Evolutionary conservation across 495 filamentous ascomycete genomes (phyloP).

Genomic region (Hypoxylon cercidicola): DNA sequence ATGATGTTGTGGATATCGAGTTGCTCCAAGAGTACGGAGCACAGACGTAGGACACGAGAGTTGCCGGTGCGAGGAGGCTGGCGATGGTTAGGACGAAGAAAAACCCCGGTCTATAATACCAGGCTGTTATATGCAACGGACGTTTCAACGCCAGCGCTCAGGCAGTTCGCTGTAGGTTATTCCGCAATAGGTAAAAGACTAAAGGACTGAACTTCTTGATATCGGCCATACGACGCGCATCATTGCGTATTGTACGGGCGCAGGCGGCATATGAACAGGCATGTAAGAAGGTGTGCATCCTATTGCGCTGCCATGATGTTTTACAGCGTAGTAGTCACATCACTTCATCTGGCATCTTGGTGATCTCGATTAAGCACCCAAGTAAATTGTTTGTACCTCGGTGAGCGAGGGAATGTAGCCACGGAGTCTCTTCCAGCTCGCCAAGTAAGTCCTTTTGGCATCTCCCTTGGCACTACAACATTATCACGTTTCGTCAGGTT

Average conservation of each 20-base stretch:
- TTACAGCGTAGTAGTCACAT: constrained; percentile 40
- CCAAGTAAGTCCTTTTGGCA: constrained; percentile 12
- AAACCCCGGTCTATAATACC: constrained; percentile 26
- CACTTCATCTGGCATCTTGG: constrained; percentile 39
- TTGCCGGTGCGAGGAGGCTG: constrained; percentile 8
- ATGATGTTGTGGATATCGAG: constrained; percentile 16
- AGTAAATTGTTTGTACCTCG: constrained; percentile 8
- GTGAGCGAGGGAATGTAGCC: constrained; percentile 7
- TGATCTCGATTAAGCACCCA: constrained; percentile 38
- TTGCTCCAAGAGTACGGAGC: too few relatives aligned
- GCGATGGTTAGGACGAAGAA: not conserved
- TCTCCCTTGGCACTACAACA: constrained; percentile 41
- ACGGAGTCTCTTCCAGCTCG: constrained; percentile 17
- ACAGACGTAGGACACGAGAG: not conserved
- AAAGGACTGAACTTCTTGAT: constrained; percentile 16
- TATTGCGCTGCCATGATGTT: constrained; percentile 30
- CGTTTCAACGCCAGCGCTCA: constrained; percentile 32
- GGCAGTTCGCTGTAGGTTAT: constrained; percentile 16
- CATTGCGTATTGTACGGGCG: constrained; percentile 31
- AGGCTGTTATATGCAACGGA: constrained; percentile 16
- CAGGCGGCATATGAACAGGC: constrained; percentile 17
- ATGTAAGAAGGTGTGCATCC: constrained; percentile 13
- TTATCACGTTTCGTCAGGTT: constrained; percentile 36
- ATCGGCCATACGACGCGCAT: constrained; percentile 7
- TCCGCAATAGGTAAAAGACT: constrained; percentile 7